phyloP scores from a whole-genome alignment of 768 basidiomycete species.

The Russula sp. region DNA sequence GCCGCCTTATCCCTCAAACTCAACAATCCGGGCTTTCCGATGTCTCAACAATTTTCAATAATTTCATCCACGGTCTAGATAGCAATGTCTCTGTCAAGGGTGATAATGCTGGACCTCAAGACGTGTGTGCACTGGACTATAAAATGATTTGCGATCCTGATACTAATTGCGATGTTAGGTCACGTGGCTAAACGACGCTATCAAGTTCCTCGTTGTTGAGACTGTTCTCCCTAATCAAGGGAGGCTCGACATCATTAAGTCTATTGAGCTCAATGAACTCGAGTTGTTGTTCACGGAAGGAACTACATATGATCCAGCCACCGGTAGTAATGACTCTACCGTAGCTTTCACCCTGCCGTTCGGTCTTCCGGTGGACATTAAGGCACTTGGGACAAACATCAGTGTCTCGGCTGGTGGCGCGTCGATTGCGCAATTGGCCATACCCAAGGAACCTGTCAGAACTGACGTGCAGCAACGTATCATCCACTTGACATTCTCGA shows the following conservation, averaged over 20 bases:
- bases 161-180: constrained; percentile 42
- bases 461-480: constrained; percentile 64
- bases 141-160: background rate
- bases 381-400: constrained; percentile 57
- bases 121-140: constrained; percentile 41
- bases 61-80: constrained; percentile 64
- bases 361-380: constrained; percentile 65
- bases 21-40: constrained; percentile 50
- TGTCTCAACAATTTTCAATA: constrained; percentile 67
- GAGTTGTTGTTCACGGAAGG: constrained; percentile 54
- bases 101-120: constrained; percentile 53
- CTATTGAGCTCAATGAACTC: constrained; percentile 58
- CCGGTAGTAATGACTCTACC: constrained; percentile 57
- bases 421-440: constrained; percentile 56
- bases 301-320: constrained; percentile 55
- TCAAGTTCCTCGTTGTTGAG: constrained; percentile 56
- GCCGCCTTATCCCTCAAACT: constrained; percentile 62
- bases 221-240: constrained; percentile 65
- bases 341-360: constrained; percentile 69
- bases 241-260: constrained; percentile 58
- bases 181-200: constrained; percentile 70
- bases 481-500: constrained; percentile 56
- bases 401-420: constrained; percentile 50
- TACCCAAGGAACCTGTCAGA: constrained; percentile 54
- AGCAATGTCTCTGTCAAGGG: constrained; percentile 59